A percentile compares a stretch with the other conserved stretches of the same genome.
Evolutionary conservation across 2,329 filamentous ascomycete species (phyloP).

Genomic region (Corynespora cassiicola): DNA sequence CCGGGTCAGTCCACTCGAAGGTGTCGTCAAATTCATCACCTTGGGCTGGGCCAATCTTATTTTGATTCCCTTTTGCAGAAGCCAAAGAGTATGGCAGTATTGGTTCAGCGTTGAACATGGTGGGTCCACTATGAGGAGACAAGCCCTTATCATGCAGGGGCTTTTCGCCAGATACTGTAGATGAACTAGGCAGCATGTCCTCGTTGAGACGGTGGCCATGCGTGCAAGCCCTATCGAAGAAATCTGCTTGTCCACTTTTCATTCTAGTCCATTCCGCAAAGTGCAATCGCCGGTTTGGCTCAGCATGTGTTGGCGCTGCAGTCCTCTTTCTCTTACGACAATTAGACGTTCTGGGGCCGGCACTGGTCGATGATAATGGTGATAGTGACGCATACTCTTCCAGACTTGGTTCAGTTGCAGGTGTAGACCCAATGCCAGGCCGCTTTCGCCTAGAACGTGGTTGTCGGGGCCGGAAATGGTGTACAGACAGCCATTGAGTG

Average conservation of each 20-base stretch:
- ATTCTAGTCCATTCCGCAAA: constrained; percentile 52
- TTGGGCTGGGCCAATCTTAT: constrained; percentile 1
- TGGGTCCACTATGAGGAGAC: no score
- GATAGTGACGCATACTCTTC: no score
- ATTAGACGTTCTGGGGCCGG: no score
- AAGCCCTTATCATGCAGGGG: no score
- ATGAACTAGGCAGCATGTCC: no score
- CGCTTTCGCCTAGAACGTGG: constrained; percentile 16
- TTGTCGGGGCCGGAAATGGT: constrained; percentile 68
- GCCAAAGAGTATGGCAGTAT: constrained; percentile 18
- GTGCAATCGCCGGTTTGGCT: constrained; percentile 4
- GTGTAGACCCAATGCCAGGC: constrained; percentile 7
- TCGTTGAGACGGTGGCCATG: no score
- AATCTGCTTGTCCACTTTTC: constrained; percentile 47
- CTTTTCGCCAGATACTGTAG: no score
- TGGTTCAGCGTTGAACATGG: constrained; percentile 15
- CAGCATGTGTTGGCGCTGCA: no score
- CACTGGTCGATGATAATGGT: no score
- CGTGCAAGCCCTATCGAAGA: no score
- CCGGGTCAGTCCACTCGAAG: constrained; percentile 67
- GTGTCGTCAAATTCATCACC: constrained; percentile 36
- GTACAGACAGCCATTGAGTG: constrained; percentile 75
- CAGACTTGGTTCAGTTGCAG: background rate
- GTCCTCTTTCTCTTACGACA: constrained; percentile 36
- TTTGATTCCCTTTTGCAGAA: no score